Evolutionary conservation across 2,329 filamentous ascomycete species (phyloP), one percentile per base, ranked within the genome.

Genomic region (Colletotrichum tropicale): DNA sequence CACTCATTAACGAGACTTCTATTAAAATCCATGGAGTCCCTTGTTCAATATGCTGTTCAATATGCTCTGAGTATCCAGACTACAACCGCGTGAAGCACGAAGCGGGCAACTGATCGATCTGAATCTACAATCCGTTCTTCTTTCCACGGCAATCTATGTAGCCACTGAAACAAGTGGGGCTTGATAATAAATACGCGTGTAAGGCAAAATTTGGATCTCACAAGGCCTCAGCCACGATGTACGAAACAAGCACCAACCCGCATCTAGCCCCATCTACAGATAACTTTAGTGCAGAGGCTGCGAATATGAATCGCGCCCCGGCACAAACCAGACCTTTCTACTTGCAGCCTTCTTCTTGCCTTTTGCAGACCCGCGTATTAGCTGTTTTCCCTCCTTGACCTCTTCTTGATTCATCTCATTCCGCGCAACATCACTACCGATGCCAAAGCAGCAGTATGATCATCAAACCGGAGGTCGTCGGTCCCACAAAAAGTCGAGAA

Each of bases 401-500:
- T 52, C 10, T 52, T 13, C 10, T 21, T 21, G 6, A 21, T 13
- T 52, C n/a, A 52, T 52, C n/a, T 24, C 43, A 6, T 52, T 21
- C 43, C 43, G 43, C 43, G n/a, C 43, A 52, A 13, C 6, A 61
- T 3, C 10, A 12, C 38, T 16, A 16, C 28, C 12, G 15, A 70
- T 70, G 67, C 26, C 32, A n/a, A 69, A 60, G 10, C 67, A 70
- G 15, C 67, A 48, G 8, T 56, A 36, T 5, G 26, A 62, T 18
- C 67, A 43, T n/a, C 56, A 30, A 3, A 8, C 58, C 6, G 58
- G 58, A 26, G 56, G 55, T n/a, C 67, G 67, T 3, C 55, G 66
- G n/a, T 52, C 52, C 13, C 71, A 74, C 32, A 66, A 60, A 24
- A 74, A 74, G n/a, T 74, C 71, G 6, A 74, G 66, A 48, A 65